These are phyloP conservation scores for Beauveria australis DNA, from an alignment of 2,329 filamentous ascomycete genomes.

Conservation along the genomic window DNA sequence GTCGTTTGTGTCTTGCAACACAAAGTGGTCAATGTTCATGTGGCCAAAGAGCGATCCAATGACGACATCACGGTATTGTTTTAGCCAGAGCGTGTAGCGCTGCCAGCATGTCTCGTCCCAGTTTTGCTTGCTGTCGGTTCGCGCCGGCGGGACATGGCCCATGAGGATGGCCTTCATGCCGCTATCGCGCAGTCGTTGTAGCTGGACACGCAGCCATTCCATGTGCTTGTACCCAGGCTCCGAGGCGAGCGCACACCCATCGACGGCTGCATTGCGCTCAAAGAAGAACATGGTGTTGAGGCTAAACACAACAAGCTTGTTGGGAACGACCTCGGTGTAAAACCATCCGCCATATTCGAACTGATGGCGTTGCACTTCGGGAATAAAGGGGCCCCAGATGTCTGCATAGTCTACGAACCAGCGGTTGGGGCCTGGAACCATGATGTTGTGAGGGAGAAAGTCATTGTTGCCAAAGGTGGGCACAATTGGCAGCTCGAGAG, in stretches of 20 bases:
- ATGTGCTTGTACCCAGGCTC: slow-evolving; percentile 92
- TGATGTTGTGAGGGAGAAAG: slow-evolving; percentile 92
- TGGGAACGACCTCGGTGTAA: slow-evolving; percentile 81
- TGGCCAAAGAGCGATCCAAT: slow-evolving; percentile 76
- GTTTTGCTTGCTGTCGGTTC: slow-evolving; percentile 72
- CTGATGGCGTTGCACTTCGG: slow-evolving; percentile 81
- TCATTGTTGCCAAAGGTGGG: slow-evolving; percentile 97
- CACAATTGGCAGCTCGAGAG: slow-evolving; percentile 66
- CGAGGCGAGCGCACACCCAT: slow-evolving; percentile 70
- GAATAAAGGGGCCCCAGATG: slow-evolving; percentile 82
- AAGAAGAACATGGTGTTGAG: slow-evolving; percentile 97
- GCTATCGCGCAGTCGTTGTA: slow-evolving; percentile 71
- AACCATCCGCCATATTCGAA: slow-evolving; percentile 95
- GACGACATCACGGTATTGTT: slow-evolving; percentile 85
- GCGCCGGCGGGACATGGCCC: slow-evolving; percentile 86
- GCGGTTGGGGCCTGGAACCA: slow-evolving; percentile 73
- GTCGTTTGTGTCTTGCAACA: slow-evolving; percentile 77
- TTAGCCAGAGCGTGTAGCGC: slow-evolving; percentile 86
- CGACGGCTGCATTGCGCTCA: slow-evolving; percentile 83
- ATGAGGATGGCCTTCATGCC: slow-evolving; percentile 92
- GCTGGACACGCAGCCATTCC: slow-evolving; percentile 88
- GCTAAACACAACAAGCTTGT: slow-evolving; percentile 80
- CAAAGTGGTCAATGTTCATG: slow-evolving; percentile 98
- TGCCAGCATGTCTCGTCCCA: slow-evolving; percentile 99
- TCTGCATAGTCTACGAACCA: slow-evolving; percentile 72